These are phyloP conservation scores for Hemerocallis citrina DNA, from an alignment of 106 monocot genomes.

Conservation along the genomic window DNA sequence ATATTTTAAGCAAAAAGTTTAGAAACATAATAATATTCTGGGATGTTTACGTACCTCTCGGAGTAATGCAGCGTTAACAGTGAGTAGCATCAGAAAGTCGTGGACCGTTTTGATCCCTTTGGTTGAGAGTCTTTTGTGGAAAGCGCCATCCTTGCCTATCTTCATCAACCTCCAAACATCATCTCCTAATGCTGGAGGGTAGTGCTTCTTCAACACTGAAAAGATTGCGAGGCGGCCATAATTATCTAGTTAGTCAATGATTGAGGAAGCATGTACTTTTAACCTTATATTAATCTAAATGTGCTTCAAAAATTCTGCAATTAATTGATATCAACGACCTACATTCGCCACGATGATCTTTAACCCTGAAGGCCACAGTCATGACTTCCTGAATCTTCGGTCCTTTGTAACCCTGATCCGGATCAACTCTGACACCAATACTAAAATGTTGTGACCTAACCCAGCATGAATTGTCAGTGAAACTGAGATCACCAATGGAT, in stretches of 20 bases:
- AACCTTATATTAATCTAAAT: no score
- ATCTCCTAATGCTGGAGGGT: conserved; percentile 46
- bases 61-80: conserved; percentile 18
- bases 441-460: conserved; percentile 32
- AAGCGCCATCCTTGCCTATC: conserved; percentile 54
- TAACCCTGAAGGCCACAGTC: conserved; percentile 35
- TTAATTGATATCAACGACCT: no score
- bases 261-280: no score
- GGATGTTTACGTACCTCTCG: no score
- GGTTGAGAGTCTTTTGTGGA: conserved; percentile 30
- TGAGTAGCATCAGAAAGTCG: conserved; percentile 41
- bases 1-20: no score
- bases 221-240: no score
- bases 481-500: conserved; percentile 24
- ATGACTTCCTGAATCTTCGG: conserved; percentile 37
- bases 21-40: conserved; percentile 12
- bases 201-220: conserved; percentile 54
- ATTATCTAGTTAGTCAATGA: no score
- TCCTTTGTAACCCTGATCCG: conserved; percentile 28
- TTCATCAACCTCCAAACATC: conserved; percentile 64
- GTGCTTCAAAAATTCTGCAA: no score
- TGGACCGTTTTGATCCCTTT: conserved; percentile 38
- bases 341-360: conserved; percentile 56
- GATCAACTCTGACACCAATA: conserved; percentile 27
- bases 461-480: conserved; percentile 61